Evolutionary conservation across 805 yeast genomes (phyloP).

Genomic region (Nakazawaea ambrosiae): DNA sequence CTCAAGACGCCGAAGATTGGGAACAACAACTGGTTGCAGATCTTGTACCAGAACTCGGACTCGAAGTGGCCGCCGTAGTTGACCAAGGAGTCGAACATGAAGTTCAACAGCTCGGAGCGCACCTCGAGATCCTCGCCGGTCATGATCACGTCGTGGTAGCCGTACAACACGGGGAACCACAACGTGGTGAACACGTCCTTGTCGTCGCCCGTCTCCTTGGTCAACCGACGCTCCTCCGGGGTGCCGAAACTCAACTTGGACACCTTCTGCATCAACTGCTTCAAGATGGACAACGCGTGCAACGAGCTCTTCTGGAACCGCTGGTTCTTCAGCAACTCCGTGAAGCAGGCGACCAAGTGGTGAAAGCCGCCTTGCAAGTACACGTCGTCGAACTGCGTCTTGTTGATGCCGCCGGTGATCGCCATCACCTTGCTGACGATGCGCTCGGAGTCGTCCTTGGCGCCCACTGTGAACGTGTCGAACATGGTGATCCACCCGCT

Average conservation of each 20-base stretch:
- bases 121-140: conserved; percentile 92
- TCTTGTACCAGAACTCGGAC: conserved; percentile 71
- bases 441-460: conserved; percentile 48
- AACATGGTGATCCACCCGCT: conserved; percentile 96
- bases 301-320: conserved; percentile 74
- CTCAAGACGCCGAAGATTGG: conserved; percentile 84
- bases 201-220: conserved; percentile 14
- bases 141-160: conserved; percentile 87
- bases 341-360: conserved; percentile 67
- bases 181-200: conserved; percentile 42
- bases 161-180: conserved; percentile 84
- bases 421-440: conserved; percentile 60
- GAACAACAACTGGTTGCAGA: conserved; percentile 73
- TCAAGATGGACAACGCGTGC: conserved; percentile 71
- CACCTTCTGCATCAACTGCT: conserved; percentile 51
- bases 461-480: conserved; percentile 69
- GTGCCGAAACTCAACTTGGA: conserved; percentile 35
- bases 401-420: conserved; percentile 54
- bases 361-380: conserved; percentile 61
- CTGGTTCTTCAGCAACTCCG: conserved; percentile 78
- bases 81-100: conserved; percentile 73
- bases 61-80: conserved; percentile 76
- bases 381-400: conserved; percentile 55
- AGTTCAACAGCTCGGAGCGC: conserved; percentile 78
- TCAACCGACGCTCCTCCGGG: conserved; percentile 13